Conservation (phyloP, 208 protist genomes). For the Trypanosoma caninum region DNA sequence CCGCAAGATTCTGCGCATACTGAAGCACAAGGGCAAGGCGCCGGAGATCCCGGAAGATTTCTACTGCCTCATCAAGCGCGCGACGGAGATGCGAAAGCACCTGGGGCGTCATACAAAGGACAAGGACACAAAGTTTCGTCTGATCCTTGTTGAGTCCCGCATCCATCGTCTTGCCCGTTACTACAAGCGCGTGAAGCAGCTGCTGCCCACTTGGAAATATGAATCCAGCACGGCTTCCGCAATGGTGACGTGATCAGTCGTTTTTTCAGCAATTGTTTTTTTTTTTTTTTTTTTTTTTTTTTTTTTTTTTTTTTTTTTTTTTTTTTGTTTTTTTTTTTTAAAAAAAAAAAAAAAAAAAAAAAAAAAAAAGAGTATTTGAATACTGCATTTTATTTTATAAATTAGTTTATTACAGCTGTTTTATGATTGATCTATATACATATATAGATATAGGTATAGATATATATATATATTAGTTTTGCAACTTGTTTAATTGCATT, state of each 20-base stretch:
- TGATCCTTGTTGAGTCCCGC: slow-evolving; percentile 99
- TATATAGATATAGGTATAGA: too few relatives aligned
- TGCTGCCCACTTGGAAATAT: slow-evolving; percentile 63
- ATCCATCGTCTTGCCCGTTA: slow-evolving; percentile 99
- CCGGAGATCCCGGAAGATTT: slow-evolving; percentile 99
- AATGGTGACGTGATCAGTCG: slow-evolving; percentile 18
- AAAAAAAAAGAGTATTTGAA: neutral
- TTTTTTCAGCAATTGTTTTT: slow-evolving; percentile 5
- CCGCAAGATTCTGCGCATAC: slow-evolving; percentile 99
- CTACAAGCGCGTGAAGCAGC: slow-evolving; percentile 96
- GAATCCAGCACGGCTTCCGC: slow-evolving; percentile 44
- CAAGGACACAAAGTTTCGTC: slow-evolving; percentile 99
- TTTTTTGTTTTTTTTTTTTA: neutral
- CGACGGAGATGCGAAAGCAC: slow-evolving; percentile 99
- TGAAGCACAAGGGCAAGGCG: slow-evolving; percentile 99
- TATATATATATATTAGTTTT: too few relatives aligned
- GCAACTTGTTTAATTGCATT: too few relatives aligned
- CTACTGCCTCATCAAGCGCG: slow-evolving; percentile 99
- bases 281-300: slow-evolving; percentile 8
- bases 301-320: slow-evolving; percentile 9
- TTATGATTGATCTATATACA: neutral
- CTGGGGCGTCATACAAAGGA: slow-evolving; percentile 98
- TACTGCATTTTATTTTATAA: neutral
- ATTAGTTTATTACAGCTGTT: neutral
- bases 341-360: slow-evolving; percentile 1